Evolutionary conservation across 2,329 filamentous ascomycete species (phyloP), one percentile per base, ranked within the genome.

Genomic region (Ampelomyces quisqualis): DNA sequence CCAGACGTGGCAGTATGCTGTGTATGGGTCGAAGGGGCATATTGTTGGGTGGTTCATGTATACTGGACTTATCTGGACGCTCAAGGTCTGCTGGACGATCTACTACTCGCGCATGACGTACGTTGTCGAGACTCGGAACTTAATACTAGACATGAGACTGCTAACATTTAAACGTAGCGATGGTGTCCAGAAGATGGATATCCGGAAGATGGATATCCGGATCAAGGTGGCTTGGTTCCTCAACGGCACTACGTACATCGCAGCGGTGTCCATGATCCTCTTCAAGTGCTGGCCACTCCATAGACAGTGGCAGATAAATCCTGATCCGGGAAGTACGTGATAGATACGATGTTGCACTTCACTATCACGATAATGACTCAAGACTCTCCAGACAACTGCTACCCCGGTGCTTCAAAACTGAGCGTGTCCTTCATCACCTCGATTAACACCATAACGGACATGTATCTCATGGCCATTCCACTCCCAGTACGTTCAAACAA

Each of bases 401-500:
- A 40, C 11, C 40, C 42, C 21, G 44, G 36, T 23, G 47, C 40
- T 22, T 40, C 47, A 32, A 42, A 39, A 40, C 43, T 21, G 38
- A 31, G 37, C 26, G 31, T 40, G 20, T 45, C 43, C 45, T 47
- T 32, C 32, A 42, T 45, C 77, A 21, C 64, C 70, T 3, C 64
- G 5, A 29, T 77, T 45, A 82, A 81, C 47, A 72, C 80, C 2
- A 50, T 66, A 1, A 83, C 79, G 3, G 80, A 83, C 49, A 36
- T 80, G 1, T 82, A 82, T 48, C 68, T 82, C n/a, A 75, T 82
- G 40, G 72, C 73, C 19, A 81, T 82, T 24, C 78, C 79, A 0
- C 66, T 80, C 4, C 78, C 79, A 1, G 38, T 41, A 36, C 7
- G 15, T 27, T 24, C 24, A 8, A 17, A 3, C 23, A 4, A 17